Percentiles rank a stretch among this genome's conserved stretches.
These are phyloP conservation scores for Cytospora paraplurivora DNA, from an alignment of 2,329 filamentous ascomycete species.

Conservation along the genomic window DNA sequence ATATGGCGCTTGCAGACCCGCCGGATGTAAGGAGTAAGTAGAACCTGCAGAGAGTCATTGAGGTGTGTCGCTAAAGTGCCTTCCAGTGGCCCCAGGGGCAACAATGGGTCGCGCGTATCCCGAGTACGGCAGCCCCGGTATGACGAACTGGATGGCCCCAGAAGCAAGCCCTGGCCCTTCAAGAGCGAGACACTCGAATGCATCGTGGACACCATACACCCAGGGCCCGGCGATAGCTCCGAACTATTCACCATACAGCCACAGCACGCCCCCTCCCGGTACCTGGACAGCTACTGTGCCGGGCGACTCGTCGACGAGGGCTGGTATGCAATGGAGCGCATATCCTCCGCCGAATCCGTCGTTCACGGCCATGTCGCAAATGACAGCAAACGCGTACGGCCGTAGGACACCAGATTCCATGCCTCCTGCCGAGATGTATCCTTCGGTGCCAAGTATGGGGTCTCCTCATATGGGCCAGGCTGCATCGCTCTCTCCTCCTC, in stretches of 20 bases:
- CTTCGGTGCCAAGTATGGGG: conserved; percentile 33
- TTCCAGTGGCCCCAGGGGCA: conserved; percentile 16
- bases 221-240: conserved; percentile 52
- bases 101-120: conserved; percentile 36
- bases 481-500: conserved; percentile 19
- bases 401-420: conserved; percentile 44
- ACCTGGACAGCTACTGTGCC: conserved; percentile 35
- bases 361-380: conserved; percentile 45
- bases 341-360: conserved; percentile 45
- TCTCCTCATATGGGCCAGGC: conserved; percentile 15
- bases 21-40: conserved; percentile 49
- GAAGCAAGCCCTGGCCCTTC: conserved; percentile 45
- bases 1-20: conserved; percentile 43
- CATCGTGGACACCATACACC: conserved; percentile 53
- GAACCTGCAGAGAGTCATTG: neutral
- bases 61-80: neutral
- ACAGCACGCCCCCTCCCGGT: conserved; percentile 40
- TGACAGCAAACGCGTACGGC: conserved; percentile 42
- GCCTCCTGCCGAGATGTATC: conserved; percentile 46
- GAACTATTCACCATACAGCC: conserved; percentile 53
- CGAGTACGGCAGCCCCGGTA: conserved; percentile 43
- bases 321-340: conserved; percentile 49
- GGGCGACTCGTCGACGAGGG: conserved; percentile 42
- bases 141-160: conserved; percentile 48
- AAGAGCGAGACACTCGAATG: conserved; percentile 37